phyloP scores from a whole-genome alignment of 768 basidiomycete genomes.

The Agaricus bisporus region DNA sequence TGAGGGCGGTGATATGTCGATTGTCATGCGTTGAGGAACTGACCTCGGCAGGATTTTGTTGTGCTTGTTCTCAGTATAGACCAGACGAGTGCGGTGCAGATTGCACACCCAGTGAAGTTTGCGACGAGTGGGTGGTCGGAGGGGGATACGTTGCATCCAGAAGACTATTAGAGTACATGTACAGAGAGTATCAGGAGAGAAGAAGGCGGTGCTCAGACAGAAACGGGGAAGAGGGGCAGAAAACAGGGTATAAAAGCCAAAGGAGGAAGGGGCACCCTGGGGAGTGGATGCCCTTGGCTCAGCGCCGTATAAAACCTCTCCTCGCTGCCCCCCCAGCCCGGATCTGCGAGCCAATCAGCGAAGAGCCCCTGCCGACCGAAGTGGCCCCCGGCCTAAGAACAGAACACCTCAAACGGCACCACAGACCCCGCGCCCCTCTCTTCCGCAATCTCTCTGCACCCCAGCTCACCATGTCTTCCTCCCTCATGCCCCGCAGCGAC shows the following conservation, averaged over 20 bases:
- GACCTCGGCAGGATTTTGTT: conserved; percentile 43
- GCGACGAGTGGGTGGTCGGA: conserved; percentile 49
- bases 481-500: conserved; percentile 56
- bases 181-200: no score
- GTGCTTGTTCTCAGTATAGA: conserved; percentile 42
- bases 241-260: conserved; percentile 29
- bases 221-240: conserved; percentile 13
- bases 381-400: conserved; percentile 15
- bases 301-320: conserved; percentile 10
- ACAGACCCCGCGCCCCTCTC: conserved; percentile 42
- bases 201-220: conserved; percentile 11
- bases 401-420: conserved; percentile 57
- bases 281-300: conserved; percentile 11
- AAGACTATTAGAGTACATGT: no score
- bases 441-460: conserved; percentile 46
- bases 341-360: conserved; percentile 43
- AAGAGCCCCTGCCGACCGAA: conserved; percentile 37
- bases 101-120: conserved; percentile 45
- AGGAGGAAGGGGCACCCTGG: conserved; percentile 18
- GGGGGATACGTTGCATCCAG: conserved; percentile 26
- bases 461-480: conserved; percentile 51
- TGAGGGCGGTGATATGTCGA: conserved; percentile 19
- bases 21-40: background rate
- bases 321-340: conserved; percentile 24
- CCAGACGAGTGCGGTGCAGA: conserved; percentile 35